Evolutionary conservation across 2,329 filamentous ascomycete genomes (phyloP), one percentile per base, ranked within the genome.

Genomic region (Orbilia blumenaviensis): DNA sequence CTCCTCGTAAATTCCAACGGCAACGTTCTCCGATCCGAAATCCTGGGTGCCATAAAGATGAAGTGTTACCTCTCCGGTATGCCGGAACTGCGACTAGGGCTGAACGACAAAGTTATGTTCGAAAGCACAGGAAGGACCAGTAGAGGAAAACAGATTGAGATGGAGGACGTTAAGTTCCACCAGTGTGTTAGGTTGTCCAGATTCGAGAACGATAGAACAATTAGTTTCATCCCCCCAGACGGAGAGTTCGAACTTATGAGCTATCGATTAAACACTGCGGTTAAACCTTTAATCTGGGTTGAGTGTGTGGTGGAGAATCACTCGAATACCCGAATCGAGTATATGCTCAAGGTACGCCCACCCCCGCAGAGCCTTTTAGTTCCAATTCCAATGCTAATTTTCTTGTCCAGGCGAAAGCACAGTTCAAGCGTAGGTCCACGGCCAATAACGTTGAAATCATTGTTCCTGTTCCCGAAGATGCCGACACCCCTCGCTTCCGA

Each of bases 91-190:
- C 91, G 95, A 27, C 84, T 99, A 60, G 95, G 95, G 3, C 85
- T 99, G 82, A 99, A 99, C 85, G 95, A 99, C 86, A 99, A 99
- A 85, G 95, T 93, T 83, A 99, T 99, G 95, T 99, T 99, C 82
- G 95, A 99, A 85, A 96, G 93, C 2, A 99, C 95, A 0, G 95
- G 95, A 27, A 88, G 95, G 77, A 93, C 94, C 14, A 98, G 94
- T 42, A 87, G 95, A 81, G 95, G 95, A 76, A 99, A 99, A 84
- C 92, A 95, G 8, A 95, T 99, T 78, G 95, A 99, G 85, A 99
- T 99, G 95, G 95, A 99, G 82, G 95, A 99, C 80, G 95, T 99
- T 84, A 99, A 99, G 82, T 99, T 99, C 84, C 95, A 99, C 84
- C 95, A 99, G 83, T 99, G 95, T 82, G 95, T 99, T 78, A 90